Percentiles rank a stretch among this genome's conserved stretches.
These are phyloP conservation scores for Picochlorum costavermella DNA, from an alignment of 139 green algal genomes.

Conservation along the genomic window DNA sequence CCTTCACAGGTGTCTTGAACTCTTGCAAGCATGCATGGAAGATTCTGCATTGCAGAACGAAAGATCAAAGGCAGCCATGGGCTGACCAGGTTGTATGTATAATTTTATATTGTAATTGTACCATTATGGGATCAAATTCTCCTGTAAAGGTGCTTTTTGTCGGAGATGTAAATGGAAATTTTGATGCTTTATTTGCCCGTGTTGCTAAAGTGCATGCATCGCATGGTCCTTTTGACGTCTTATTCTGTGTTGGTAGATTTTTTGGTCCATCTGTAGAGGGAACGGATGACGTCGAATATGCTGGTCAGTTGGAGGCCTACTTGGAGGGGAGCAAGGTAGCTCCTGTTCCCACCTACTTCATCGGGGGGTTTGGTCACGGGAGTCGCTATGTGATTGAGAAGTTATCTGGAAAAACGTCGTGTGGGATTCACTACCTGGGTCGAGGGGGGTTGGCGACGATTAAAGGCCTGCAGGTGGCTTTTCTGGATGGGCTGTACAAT, in stretches of 20 bases:
- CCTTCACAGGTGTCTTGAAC: too few species aligned
- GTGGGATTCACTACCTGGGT: constrained; percentile 58
- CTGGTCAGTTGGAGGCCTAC: constrained; percentile 37
- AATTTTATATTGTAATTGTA: constrained; percentile 5
- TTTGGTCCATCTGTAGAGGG: constrained; percentile 39
- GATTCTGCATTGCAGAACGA: background rate
- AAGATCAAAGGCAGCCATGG: background rate
- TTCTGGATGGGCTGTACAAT: constrained; percentile 68
- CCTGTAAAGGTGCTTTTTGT: constrained; percentile 44
- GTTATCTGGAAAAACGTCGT: constrained; percentile 20
- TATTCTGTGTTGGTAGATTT: constrained; percentile 53
- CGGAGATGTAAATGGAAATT: constrained; percentile 36
- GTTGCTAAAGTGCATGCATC: constrained; percentile 46
- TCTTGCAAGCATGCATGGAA: background rate
- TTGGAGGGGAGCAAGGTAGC: constrained; percentile 33
- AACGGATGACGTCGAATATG: constrained; percentile 24
- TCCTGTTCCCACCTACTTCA: constrained; percentile 64
- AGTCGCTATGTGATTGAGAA: constrained; percentile 9
- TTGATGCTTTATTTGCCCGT: constrained; percentile 45
- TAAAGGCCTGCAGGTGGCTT: constrained; percentile 61
- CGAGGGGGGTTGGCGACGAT: constrained; percentile 45
- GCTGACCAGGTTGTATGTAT: background rate
- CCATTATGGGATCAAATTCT: constrained; percentile 5
- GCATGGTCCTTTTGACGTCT: constrained; percentile 51
- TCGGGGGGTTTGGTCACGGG: constrained; percentile 47